Base-by-base conservation (phyloP, 305 asterid genomes). In the Stenogyne calaminthoides region DNA sequence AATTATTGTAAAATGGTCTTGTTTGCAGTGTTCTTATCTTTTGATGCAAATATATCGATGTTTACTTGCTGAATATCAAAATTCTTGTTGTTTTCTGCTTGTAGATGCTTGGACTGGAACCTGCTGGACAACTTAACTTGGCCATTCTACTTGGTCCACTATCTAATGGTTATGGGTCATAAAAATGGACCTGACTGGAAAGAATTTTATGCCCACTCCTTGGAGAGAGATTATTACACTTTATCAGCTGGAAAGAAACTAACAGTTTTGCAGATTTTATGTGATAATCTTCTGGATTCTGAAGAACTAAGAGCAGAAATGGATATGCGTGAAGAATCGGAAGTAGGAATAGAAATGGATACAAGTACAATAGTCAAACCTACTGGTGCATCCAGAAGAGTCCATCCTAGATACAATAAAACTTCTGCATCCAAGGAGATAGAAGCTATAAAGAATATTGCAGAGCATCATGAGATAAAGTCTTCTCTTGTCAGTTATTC, bases 61-160 rank as follows among this genome's bases (percentile, higher is more conserved):
- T 29, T 25, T 15, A 57, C 39, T 56, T 49, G 67, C 77, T 49
- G 70, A 56, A 22, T 39, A 60, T 76, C 51, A 39, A 51, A 40
- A 54, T 44, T 55, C 62, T 78, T 65, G 1, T 18, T 47, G 18
- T 42, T 62, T 69, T 57, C 65, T 77, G 68, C 54, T 75, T 61
- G 58, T 88, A 91, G 97, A 84, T 76, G 78, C 82, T 66, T 93
- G 80, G 95, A 91, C 76, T 95, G 99, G 99, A 88, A 83, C 80
- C 88, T 95, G 90, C 95, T 95, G 72, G 99, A 95, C 84, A 64
- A 92, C 25, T 51, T 95, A 85, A 95, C 98, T 67, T 95, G 99
- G 98, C 97, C 98, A 27, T 80, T 88, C 39, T 93, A 81, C 84
- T 73, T 91, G 87, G 88, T 88, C 72, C 92, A 91, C 59, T 95